Evolutionary conservation across 306 rosid species (phyloP), one percentile per base, ranked within the genome.

Genomic region (Cajanus cajan): DNA sequence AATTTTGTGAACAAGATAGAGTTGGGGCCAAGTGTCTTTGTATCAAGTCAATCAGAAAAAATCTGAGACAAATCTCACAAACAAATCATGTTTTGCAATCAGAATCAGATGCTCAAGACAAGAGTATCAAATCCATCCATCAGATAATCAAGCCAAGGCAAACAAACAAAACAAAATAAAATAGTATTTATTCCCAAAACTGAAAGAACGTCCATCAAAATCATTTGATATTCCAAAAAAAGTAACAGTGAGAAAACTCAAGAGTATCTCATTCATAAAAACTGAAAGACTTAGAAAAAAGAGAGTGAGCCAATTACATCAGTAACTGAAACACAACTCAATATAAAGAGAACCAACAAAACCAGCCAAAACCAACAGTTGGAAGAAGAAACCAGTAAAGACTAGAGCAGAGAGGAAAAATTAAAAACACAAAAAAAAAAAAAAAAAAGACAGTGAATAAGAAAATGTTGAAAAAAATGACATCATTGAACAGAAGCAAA

Each of bases 101-200:
- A 71, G 81, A 84, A 84, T 33, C 77, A 54, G 76, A 70, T 54
- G 50, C 73, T 72, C 63, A 44, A 52, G 57, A 81, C 61, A 77
- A 70, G 4, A 50, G 74, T 47, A 80, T 61, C 59, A 41, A 75
- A 79, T 59, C 50, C n/a, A 68, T 40, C 44, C 71, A 82, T 74
- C 83, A 47, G 52, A 75, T 33, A 47, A 80, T 28, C 45, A 72
- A 67, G 44, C 69, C 47, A 48, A 14, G 12, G 6, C 48, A 55
- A 63, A 39, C 4, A 59, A 79, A 25, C 0, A 80, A 48, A 44
- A 10, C 1, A 18, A 28, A 44, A 62, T 15, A 66, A 41, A 54
- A 4, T 3, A 9, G 12, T 68, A 54, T 14, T 77, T 39, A 40
- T 57, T 39, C 74, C n/a, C 45, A 66, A 67, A 81, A 37, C 9